Evolutionary conservation across 345 rosid species (phyloP), one percentile per base, ranked within the genome.

Genomic region (Lepidium aucheri): DNA sequence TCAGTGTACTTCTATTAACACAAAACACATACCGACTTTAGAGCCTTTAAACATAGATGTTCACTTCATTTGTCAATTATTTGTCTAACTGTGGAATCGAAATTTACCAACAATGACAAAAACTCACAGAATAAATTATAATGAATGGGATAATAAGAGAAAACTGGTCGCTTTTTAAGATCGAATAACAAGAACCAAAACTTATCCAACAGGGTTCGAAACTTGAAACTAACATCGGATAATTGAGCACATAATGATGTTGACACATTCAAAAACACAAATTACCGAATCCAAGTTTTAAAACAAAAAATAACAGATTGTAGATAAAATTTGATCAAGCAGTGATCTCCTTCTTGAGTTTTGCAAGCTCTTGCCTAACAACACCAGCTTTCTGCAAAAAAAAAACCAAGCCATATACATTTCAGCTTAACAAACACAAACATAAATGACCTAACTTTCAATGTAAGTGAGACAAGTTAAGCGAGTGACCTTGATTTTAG

Each of bases 401-500:
- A 13, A 2, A 7, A 58, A 11, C 26, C 44, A 52, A 14, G 0
- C n/a, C 8, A 46, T 33, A 6, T 34, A 9, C 30, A 42, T 0
- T 18, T 43, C 14, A 0, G 33, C 8, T 35, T 4, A 0, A 45
- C 4, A 17, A 24, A 15, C 3, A 0, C 28, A 44, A 49, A 55
- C 28, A 28, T 28, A 6, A 8, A 41, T 0, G 0, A 28, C 6
- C 11, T 1, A 20, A 14, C 3, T 12, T 32, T 12, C 13, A 60
- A 36, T 2, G 7, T 1, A 62, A 0, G 2, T 3, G 14, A 3
- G 24, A 35, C 53, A 43, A 34, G 34, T 36, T 0, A 30, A 18
- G 9, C 16, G 13, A 69, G 53, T 35, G 11, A 88, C 95, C 89
- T 88, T 88, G 70, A 86, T 86, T 71, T 81, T 84, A 6, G 96